Base-by-base conservation (phyloP, 148 eudicot genomes). In the Chenopodium album region DNA sequence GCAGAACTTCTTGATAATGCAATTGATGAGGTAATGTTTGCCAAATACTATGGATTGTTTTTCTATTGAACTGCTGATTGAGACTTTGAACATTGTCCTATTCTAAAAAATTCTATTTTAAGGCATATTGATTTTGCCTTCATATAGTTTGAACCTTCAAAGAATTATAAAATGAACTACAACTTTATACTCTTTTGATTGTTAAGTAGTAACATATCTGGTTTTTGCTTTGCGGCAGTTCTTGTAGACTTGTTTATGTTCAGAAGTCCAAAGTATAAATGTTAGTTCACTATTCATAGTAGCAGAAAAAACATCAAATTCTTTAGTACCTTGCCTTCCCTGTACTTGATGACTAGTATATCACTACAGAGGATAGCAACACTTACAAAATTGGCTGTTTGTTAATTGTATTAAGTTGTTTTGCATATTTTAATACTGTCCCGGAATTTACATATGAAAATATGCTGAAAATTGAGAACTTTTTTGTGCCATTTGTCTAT, bases 1-100 rank as follows among this genome's bases (percentile, higher is more conserved):
- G 99, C 99, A 22, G 99, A 96, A 87, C 88, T 96, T 84, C 90
- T 96, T 73, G 99, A 96, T 85, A 96, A 96, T 86, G 91, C 98
- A 62, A 82, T 96, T 81, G 99, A 96, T 80, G 99, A 96, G 98
- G 99, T 96, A 86, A 77, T 29, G 48, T 66, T 67, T 47, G 65
- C 28, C 66, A 17, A 54, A 37, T 75, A 37, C 14, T 64, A 32
- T 44, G 8, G 16, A 47, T 19, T 4, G 28, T 74, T 59, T 54
- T 17, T n/a, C n/a, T n/a, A 41, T 73, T 52, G 62, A 23, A 62
- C 26, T 7, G 62, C 13, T 14, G 66, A 10, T 62, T 62, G 66
- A 62, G 66, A 22, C 54, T 68, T 79, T 34, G 67, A 28, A 50
- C 26, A 28, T 11, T 19, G 7, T 48, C 12, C 10, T n/a, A 11